A percentile compares a stretch with the other conserved stretches of the same genome.
These are phyloP conservation scores for Ambrosia trifida DNA, from an alignment of 129 eudicot genomes.

Conservation along the genomic window DNA sequence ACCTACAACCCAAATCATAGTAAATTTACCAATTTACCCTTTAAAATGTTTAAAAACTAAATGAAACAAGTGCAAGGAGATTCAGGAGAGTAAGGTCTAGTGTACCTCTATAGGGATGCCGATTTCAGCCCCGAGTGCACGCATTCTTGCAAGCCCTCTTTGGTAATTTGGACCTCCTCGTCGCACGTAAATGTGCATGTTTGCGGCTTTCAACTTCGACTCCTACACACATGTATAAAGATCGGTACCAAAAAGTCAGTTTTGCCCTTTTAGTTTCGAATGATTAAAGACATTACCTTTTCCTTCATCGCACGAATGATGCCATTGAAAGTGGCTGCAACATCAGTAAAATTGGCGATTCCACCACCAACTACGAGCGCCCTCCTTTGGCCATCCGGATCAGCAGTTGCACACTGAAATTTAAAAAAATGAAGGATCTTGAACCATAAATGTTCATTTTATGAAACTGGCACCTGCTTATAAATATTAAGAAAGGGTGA, in stretches of 20 bases:
- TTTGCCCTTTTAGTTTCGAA: constrained; percentile 19
- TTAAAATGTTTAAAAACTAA: neutral
- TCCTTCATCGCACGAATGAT: constrained; percentile 90
- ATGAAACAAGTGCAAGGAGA: constrained; percentile 1
- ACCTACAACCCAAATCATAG: constrained; percentile 41
- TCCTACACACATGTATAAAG: constrained; percentile 42
- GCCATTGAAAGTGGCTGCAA: constrained; percentile 96
- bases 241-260: neutral
- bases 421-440: neutral
- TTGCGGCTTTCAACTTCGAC: constrained; percentile 88
- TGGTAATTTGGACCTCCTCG: constrained; percentile 99
- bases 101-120: constrained; percentile 92
- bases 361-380: constrained; percentile 97
- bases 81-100: constrained; percentile 8
- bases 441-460: constrained; percentile 5
- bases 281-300: constrained; percentile 50
- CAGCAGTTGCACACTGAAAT: constrained; percentile 90
- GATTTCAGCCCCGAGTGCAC: constrained; percentile 81
- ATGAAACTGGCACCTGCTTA: neutral
- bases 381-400: constrained; percentile 85
- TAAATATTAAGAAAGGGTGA: neutral
- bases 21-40: constrained; percentile 12
- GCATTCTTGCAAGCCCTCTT: constrained; percentile 88
- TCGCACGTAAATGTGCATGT: constrained; percentile 89
- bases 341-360: constrained; percentile 94